Evolutionary conservation across 2,329 filamentous ascomycete genomes (phyloP).

Genomic region (Calycina marina): DNA sequence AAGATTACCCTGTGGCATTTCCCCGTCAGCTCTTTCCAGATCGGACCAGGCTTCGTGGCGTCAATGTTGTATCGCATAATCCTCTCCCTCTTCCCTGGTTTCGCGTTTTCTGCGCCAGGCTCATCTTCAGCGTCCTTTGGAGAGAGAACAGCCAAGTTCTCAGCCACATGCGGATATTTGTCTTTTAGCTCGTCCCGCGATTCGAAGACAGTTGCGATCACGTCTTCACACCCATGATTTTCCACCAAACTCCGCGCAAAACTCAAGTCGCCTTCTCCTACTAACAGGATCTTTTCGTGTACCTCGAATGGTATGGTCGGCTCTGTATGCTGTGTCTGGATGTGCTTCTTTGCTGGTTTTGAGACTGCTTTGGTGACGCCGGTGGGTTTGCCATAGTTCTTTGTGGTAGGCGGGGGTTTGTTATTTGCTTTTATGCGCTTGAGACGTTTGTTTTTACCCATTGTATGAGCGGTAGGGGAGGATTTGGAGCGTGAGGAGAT

Average conservation of each 20-base stretch:
- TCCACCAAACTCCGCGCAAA: slow-evolving; percentile 54
- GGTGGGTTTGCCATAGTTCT: background rate
- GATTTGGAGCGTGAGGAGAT: background rate
- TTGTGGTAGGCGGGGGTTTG: background rate
- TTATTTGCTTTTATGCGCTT: slow-evolving; percentile 10
- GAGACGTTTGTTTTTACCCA: slow-evolving; percentile 3
- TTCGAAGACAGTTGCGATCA: slow-evolving; percentile 60
- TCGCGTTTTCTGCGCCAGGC: too few species aligned
- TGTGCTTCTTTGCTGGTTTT: slow-evolving; percentile 3
- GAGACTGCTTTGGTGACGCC: slow-evolving; percentile 1
- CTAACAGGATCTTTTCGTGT: slow-evolving; percentile 54
- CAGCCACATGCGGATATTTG: slow-evolving; percentile 61
- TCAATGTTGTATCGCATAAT: slow-evolving; percentile 49
- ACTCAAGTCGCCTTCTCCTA: slow-evolving; percentile 72
- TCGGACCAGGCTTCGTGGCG: slow-evolving; percentile 36
- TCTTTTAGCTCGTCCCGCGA: slow-evolving; percentile 38
- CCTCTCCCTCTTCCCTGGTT: too few species aligned
- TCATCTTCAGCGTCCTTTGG: slow-evolving; percentile 24
- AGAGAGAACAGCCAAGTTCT: slow-evolving; percentile 40
- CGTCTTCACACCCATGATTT: slow-evolving; percentile 48
- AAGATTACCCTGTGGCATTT: slow-evolving; percentile 72
- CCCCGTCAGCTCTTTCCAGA: slow-evolving; percentile 19
- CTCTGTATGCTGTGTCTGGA: slow-evolving; percentile 21
- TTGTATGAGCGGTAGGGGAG: background rate
- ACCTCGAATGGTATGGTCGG: slow-evolving; percentile 53